Conservation (phyloP, 192 early-diverging fungal species). For the Spizellomyces sp. region DNA sequence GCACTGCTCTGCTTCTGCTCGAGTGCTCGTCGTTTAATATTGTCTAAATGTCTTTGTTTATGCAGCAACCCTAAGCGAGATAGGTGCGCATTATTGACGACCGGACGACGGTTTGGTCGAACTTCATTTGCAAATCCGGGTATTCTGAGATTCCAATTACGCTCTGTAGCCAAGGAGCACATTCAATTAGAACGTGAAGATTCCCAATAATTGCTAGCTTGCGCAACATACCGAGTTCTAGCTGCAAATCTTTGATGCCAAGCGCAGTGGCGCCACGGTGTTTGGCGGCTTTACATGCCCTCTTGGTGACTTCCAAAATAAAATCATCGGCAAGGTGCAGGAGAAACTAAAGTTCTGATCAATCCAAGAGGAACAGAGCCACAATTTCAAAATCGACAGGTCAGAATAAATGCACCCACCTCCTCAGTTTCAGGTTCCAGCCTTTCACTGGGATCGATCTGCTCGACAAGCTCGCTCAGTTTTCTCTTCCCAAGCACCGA, state of each 20-base stretch:
- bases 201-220: not conserved
- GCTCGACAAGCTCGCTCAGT: slow-evolving; percentile 20
- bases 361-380: not conserved
- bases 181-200: not conserved
- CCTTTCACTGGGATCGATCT: slow-evolving; percentile 24
- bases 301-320: slow-evolving; percentile 5
- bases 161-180: slow-evolving; percentile 14
- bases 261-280: slow-evolving; percentile 13
- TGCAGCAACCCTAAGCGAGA: slow-evolving; percentile 14
- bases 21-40: not conserved
- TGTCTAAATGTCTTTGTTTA: slow-evolving; percentile 7
- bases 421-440: slow-evolving; percentile 34
- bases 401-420: slow-evolving; percentile 2
- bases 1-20: too few species aligned
- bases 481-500: slow-evolving; percentile 18
- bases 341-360: slow-evolving; percentile 11
- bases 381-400: not conserved
- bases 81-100: slow-evolving; percentile 2
- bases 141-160: slow-evolving; percentile 29
- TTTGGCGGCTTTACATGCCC: slow-evolving; percentile 28
- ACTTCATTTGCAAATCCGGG: slow-evolving; percentile 22
- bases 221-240: slow-evolving; percentile 24
- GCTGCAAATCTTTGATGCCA: slow-evolving; percentile 31
- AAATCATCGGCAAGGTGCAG: slow-evolving; percentile 27
- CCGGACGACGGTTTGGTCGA: not conserved